A percentile compares a stretch with the other conserved stretches of the same genome.
phyloP scores from a whole-genome alignment of 2,329 filamentous ascomycete genomes.

The Beauveria sp. region DNA sequence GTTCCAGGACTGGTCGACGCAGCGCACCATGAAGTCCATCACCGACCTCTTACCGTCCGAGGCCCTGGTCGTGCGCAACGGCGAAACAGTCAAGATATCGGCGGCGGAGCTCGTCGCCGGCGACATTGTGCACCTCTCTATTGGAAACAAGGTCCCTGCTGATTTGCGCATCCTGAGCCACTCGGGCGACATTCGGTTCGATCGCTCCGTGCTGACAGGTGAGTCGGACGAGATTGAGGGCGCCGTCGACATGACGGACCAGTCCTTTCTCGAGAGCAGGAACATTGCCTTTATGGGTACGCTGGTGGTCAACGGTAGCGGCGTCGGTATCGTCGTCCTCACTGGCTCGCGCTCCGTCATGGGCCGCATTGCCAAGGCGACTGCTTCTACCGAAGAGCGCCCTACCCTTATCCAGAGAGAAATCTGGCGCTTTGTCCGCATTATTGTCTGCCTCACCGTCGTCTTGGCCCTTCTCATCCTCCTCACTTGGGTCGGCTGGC shows the following conservation, averaged over 20 bases:
- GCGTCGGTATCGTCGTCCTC: constrained; percentile 31
- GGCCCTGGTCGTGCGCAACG: constrained; percentile 36
- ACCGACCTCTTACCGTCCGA: constrained; percentile 36
- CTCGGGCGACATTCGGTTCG: constrained; percentile 35
- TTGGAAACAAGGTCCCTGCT: constrained; percentile 41
- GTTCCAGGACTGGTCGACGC: constrained; percentile 41
- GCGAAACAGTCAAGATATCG: constrained; percentile 30
- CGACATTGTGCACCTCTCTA: constrained; percentile 37
- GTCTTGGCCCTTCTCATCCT: constrained; percentile 32
- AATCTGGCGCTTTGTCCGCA: constrained; percentile 35
- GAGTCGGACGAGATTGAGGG: constrained; percentile 35
- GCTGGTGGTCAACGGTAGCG: constrained; percentile 32
- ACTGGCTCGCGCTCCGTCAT: constrained; percentile 33
- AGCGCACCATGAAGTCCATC: constrained; percentile 39
- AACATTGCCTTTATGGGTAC: constrained; percentile 38
- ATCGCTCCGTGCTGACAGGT: constrained; percentile 33
- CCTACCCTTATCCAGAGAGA: constrained; percentile 33
- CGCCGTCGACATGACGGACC: constrained; percentile 30
- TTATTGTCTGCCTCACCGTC: constrained; percentile 33
- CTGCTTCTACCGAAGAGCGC: constrained; percentile 28
- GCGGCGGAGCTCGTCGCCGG: constrained; percentile 37
- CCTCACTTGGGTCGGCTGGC: constrained; percentile 37
- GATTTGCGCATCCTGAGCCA: constrained; percentile 35
- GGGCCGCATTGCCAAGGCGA: constrained; percentile 32
- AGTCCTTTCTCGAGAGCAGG: constrained; percentile 34